These are phyloP conservation scores for Diaporthe helianthi DNA, from an alignment of 2,329 filamentous ascomycete species.

Conservation along the genomic window DNA sequence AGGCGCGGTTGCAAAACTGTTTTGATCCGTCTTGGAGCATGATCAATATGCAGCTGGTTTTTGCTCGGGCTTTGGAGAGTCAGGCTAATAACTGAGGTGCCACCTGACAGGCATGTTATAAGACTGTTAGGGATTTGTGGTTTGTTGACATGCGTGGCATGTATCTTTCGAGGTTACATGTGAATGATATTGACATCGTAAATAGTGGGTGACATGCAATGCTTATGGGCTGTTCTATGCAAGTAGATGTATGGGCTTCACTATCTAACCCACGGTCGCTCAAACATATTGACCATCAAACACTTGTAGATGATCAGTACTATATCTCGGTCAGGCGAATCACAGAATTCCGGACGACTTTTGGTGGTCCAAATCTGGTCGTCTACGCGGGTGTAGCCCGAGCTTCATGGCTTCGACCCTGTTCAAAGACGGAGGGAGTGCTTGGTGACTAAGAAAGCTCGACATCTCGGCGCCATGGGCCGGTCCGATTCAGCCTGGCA, in stretches of 20 bases:
- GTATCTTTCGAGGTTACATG: too few species aligned
- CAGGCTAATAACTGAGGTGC: conserved; percentile 44
- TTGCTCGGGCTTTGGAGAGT: conserved; percentile 43
- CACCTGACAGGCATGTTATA: background rate
- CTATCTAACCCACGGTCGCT: too few species aligned
- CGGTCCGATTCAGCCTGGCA: background rate
- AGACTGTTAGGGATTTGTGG: too few species aligned
- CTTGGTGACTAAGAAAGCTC: background rate
- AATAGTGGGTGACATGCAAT: background rate
- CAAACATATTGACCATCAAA: background rate
- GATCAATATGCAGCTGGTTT: conserved; percentile 54
- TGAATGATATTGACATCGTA: background rate
- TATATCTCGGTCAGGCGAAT: too few species aligned
- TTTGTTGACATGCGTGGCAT: too few species aligned
- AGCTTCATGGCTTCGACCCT: background rate
- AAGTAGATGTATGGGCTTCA: too few species aligned
- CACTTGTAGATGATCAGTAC: background rate
- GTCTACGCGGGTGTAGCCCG: background rate
- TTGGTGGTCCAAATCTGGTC: background rate
- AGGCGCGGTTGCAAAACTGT: conserved; percentile 45
- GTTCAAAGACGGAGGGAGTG: background rate
- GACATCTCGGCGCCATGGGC: background rate
- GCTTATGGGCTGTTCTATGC: background rate
- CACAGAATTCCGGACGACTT: too few species aligned
- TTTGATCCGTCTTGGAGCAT: conserved; percentile 50